Evolutionary conservation across 306 rosid genomes (phyloP).

Genomic region (Cyclanthera cordifolia): DNA sequence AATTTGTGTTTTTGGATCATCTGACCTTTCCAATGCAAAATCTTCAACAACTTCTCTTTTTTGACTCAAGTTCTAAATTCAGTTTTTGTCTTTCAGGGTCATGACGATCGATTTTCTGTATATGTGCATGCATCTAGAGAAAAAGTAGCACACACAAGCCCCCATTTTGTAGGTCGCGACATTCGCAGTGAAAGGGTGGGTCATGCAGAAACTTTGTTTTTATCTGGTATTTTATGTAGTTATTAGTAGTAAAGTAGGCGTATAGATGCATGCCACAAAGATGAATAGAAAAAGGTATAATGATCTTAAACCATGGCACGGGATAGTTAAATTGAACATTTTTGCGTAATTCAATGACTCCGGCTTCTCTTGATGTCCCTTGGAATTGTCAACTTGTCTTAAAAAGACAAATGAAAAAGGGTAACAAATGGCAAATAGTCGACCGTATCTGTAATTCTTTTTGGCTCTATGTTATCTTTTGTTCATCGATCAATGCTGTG

Average conservation of each 20-base stretch:
- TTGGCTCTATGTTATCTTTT: background rate
- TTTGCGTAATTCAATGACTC: background rate
- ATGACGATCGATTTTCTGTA: slow-evolving; percentile 83
- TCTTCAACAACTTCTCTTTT: background rate
- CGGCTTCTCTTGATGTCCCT: background rate
- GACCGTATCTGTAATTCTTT: background rate
- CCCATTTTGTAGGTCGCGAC: slow-evolving; percentile 56
- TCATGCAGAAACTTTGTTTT: background rate
- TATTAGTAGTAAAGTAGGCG: background rate
- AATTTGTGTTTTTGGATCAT: too few species aligned
- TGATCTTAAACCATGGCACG: background rate
- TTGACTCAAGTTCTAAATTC: background rate
- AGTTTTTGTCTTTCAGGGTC: slow-evolving; percentile 57
- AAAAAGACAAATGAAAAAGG: background rate
- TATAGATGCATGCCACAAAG: background rate
- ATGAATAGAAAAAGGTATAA: background rate
- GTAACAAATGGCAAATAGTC: background rate
- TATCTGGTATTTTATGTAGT: background rate
- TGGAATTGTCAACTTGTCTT: background rate
- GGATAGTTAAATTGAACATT: background rate
- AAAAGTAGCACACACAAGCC: slow-evolving; percentile 67
- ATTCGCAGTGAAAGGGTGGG: slow-evolving; percentile 81
- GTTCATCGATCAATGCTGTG: background rate
- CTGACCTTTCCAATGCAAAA: background rate
- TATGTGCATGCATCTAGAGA: slow-evolving; percentile 87